These are phyloP conservation scores for Fusarium floridanum DNA, from an alignment of 2,329 filamentous ascomycete species.

Conservation along the genomic window DNA sequence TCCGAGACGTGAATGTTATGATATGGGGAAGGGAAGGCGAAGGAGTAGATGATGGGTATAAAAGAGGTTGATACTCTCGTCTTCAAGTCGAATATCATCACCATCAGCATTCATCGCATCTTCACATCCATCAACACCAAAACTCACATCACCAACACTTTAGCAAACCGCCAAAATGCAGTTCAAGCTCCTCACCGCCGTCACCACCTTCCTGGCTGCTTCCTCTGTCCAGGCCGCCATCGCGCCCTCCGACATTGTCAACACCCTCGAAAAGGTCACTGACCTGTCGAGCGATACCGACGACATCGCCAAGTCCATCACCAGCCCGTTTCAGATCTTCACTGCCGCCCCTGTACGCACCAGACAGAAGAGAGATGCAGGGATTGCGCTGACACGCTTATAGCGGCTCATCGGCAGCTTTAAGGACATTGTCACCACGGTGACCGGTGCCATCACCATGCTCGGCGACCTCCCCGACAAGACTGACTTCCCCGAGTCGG, in stretches of 20 bases:
- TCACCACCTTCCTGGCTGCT: conserved; percentile 30
- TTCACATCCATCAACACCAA: neutral
- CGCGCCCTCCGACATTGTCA: neutral
- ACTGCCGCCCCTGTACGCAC: neutral
- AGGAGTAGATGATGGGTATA: neutral
- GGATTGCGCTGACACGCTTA: neutral
- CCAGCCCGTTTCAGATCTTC: neutral
- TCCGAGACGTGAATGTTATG: neutral
- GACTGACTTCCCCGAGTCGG: neutral
- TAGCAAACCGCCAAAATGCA: conserved; percentile 21
- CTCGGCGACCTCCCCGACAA: neutral
- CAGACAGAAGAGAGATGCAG: rapidly evolving
- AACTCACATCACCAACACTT: neutral
- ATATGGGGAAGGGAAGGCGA: neutral
- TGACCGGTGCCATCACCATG: neutral
- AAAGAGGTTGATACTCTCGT: neutral
- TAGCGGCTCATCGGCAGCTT: neutral
- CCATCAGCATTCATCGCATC: neutral
- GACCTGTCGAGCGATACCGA: neutral
- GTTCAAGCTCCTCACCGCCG: conserved; percentile 35
- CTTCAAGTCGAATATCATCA: neutral
- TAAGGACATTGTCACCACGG: neutral
- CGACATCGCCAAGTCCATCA: neutral
- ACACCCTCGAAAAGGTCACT: neutral
- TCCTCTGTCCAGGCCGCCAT: conserved; percentile 18